A percentile compares a stretch with the other conserved stretches of the same genome.
Evolutionary conservation across 768 basidiomycete genomes (phyloP).

Genomic region (Serpula lacrymans): DNA sequence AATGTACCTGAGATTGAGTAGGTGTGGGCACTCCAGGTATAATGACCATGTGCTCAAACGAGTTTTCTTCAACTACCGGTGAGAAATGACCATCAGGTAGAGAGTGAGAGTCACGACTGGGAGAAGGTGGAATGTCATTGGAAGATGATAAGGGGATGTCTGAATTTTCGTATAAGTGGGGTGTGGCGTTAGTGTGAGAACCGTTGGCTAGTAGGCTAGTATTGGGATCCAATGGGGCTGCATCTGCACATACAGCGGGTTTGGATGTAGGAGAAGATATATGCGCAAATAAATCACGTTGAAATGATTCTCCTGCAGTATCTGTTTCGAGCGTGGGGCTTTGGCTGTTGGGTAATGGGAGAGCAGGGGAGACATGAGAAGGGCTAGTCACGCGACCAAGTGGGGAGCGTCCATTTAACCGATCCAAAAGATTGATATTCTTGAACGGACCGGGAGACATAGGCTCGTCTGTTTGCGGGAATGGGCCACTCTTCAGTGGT

Average conservation of each 20-base stretch:
- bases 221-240: too few species aligned
- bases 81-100: too few species aligned
- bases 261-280: constrained; percentile 36
- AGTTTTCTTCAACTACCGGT: too few species aligned
- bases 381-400: constrained; percentile 2
- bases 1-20: too few species aligned
- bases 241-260: constrained; percentile 3
- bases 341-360: background rate
- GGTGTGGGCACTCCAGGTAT: too few species aligned
- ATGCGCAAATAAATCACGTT: constrained; percentile 37
- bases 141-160: too few species aligned
- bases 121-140: too few species aligned
- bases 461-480: constrained; percentile 11
- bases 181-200: too few species aligned
- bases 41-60: too few species aligned
- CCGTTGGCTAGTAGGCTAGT: too few species aligned
- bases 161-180: too few species aligned
- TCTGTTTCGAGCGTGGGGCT: constrained; percentile 1
- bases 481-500: constrained; percentile 15
- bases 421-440: constrained; percentile 26
- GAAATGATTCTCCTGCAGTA: constrained; percentile 9
- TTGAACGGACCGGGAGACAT: constrained; percentile 30
- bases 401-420: constrained; percentile 13
- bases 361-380: background rate
- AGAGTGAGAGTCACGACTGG: too few species aligned